These are phyloP conservation scores for Globisporangium megalacanthum DNA, from an alignment of 352 stramenopile genomes.

Conservation along the genomic window DNA sequence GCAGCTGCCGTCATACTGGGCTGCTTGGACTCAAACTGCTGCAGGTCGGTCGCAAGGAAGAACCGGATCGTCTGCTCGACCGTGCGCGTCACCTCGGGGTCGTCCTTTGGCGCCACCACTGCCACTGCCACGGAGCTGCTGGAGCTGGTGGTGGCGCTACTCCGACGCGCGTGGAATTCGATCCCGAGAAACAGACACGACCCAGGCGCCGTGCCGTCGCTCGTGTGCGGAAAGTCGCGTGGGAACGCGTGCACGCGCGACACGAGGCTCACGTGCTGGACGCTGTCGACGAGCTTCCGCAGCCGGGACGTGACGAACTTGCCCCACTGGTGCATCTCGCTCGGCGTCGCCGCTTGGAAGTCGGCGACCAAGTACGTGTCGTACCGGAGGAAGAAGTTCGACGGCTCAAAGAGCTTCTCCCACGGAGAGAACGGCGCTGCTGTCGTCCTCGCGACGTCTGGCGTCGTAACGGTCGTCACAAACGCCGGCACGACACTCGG, in stretches of 20 bases:
- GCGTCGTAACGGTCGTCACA: no score
- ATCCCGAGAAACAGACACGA: constrained; percentile 83
- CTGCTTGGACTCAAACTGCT: constrained; percentile 75
- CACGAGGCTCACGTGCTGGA: constrained; percentile 57
- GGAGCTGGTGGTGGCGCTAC: constrained; percentile 11
- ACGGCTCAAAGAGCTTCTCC: constrained; percentile 69
- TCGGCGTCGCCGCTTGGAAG: constrained; percentile 51
- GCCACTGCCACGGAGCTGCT: neutral
- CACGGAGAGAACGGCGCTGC: no score
- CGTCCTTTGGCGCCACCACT: constrained; percentile 36
- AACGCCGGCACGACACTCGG: no score
- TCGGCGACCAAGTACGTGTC: constrained; percentile 71
- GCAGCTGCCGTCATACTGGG: constrained; percentile 58
- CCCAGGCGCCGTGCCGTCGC: constrained; percentile 27
- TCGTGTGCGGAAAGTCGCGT: constrained; percentile 54
- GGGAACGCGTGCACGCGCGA: constrained; percentile 64
- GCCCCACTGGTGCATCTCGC: constrained; percentile 74
- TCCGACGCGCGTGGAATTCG: constrained; percentile 56
- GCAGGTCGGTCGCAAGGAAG: constrained; percentile 77
- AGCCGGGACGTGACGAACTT: constrained; percentile 81
- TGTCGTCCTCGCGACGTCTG: no score
- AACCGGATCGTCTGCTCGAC: constrained; percentile 77
- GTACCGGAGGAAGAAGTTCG: constrained; percentile 84
- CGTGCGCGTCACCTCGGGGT: constrained; percentile 65
- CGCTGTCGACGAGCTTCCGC: constrained; percentile 70